Evolutionary conservation across 148 eudicot species (phyloP).

Genomic region (Cornus controversa): DNA sequence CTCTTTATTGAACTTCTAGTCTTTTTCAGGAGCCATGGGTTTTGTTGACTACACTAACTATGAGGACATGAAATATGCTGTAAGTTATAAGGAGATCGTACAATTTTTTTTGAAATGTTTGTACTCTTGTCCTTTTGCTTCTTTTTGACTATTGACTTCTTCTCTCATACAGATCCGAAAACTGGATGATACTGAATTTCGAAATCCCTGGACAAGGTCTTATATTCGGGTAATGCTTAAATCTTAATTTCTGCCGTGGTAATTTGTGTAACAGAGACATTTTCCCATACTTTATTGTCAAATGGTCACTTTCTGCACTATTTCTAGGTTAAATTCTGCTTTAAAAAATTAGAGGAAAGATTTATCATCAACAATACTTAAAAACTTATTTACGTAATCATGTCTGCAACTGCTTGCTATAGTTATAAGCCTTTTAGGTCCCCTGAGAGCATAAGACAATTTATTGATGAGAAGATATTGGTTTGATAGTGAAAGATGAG

Average conservation of each 20-base stretch:
- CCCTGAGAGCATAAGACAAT: no score
- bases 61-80: constrained; percentile 51
- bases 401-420: no score
- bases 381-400: no score
- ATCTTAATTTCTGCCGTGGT: no score
- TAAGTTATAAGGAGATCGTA: constrained; percentile 12
- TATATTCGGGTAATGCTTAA: constrained; percentile 24
- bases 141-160: neutral
- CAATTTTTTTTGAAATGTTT: neutral
- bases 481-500: no score
- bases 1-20: neutral
- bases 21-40: constrained; percentile 31
- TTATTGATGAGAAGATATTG: no score
- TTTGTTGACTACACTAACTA: constrained; percentile 44
- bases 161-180: constrained; percentile 26
- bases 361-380: no score
- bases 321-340: no score
- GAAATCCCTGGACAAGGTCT: constrained; percentile 32
- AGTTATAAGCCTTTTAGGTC: no score
- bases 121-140: neutral
- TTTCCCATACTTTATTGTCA: neutral
- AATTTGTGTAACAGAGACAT: no score
- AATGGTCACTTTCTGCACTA: neutral
- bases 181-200: constrained; percentile 39
- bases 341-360: no score